Base-by-base conservation (phyloP, 805 yeast genomes). In the Wickerhamiella siamensis region DNA sequence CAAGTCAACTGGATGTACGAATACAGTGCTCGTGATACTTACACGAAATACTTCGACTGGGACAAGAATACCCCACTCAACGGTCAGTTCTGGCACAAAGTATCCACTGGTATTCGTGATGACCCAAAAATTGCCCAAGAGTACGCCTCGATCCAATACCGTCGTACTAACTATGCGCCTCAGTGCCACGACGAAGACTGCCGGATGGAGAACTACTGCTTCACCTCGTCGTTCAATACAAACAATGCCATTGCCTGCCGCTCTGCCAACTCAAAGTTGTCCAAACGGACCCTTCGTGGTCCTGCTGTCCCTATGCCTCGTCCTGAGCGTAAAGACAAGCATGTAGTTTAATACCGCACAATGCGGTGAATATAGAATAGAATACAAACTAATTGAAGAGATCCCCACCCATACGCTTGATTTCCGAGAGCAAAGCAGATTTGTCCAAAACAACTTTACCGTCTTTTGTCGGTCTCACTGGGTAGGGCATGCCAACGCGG, bases 401-500 rank as follows among this genome's bases (percentile, higher is more conserved):
- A 16, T 64, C 65, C 3, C 63, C 63, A 15, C 69, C 69, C 2
- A 65, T 48, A 6, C 65, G 54, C 41, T 43, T 48, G 36, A 91
- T 79, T 59, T 88, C 94, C 44, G 71, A 68, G 45, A 79, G 61
- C n/a, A 83, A 69, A 2, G 88, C 80, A 14, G 73, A 79, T 54
- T 71, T 78, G 59, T 84, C 83, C 44, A 84, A 62, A 31, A 65
- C 65, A 10, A 49, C 54, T 22, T 46, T 26, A 4, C 43, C 47
- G 3, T 40, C 36, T 14, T 40, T 41, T 49, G 38, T 45, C 21
- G 54, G 67, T 27, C 66, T 71, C 4, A 67, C 58, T 1, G 94
- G 93, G 52, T 74, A 78, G 12, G 87, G 93, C 45, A 81, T 58
- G 48, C 80, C 83, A 18, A 80, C 94, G 52, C 79, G 77, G 64